Evolutionary conservation across 2,329 filamentous ascomycete genomes (phyloP), one percentile per base, ranked within the genome.

Genomic region (Elsinoe fawcettii): DNA sequence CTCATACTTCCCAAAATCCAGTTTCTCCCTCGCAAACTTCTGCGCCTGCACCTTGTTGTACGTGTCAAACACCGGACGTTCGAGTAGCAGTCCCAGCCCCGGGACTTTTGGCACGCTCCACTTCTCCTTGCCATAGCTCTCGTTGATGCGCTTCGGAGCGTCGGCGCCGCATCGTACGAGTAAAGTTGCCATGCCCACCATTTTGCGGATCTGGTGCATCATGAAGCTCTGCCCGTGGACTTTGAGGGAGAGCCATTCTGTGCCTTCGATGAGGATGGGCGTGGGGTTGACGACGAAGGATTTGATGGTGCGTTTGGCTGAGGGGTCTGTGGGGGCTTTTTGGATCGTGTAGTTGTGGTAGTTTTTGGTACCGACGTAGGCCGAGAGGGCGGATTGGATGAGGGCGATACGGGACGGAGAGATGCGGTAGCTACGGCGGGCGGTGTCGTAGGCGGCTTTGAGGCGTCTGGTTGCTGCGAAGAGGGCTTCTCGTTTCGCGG

Each of bases 161-260:
- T 65, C 60, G n/a, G 85, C 85, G 53, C 90, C 93, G 70, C 88
- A 95, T 36, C 93, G 85, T 5, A 95, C 86, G 5, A 92, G 77
- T 60, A 99, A 78, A 32, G 89, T 84, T 7, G 84, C 89, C 86
- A 99, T 90, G 58, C 88, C 90, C 14, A 99, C 89, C 93, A 99
- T 97, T 74, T 97, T 99, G 67, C 93, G 86, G 72, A 99, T 99
- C 75, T 99, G 93, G 73, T 99, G 93, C 93, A 99, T 99, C 93
- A 99, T 99, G 79, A 99, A 99, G 67, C 87, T 92, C 73, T 99
- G 93, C 0, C 93, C 93, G 72, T 99, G 93, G 22, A 99, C 91
- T 70, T 95, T 96, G 63, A 97, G 78, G 43, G 87, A 93, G 3
- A 99, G 78, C 93, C 93, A 99, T 75, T 99, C 88, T 1, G 90